Base-by-base conservation (phyloP, 257 asterid genomes). In the Linaria vulgaris region DNA sequence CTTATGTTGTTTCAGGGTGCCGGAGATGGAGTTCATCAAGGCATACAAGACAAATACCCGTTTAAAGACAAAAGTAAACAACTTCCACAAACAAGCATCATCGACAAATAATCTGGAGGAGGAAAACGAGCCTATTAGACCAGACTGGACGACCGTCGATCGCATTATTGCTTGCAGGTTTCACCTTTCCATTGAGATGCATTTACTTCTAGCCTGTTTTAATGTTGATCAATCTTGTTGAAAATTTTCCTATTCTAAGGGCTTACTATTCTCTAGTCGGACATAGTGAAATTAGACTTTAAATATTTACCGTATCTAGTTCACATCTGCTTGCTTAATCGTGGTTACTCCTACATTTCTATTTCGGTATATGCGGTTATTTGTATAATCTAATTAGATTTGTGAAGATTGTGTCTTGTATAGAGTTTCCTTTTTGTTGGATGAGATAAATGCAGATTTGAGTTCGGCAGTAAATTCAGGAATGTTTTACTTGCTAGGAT, bases 141-240 rank as follows among this genome's bases (percentile, higher is more conserved):
- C 95, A 1, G 99, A 94, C 20, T 94, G 99, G 99, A 94, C 95
- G 5, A 82, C 95, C 12, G 95, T 90, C 61, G 99, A 94, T 69
- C 90, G 99, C 49, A 70, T 94, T 76, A 82, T 94, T 69, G 78
- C 94, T 63, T 73, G 86, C 97, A 94, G 97, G 99, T 94, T 55
- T 34, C 34, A 13, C 56, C 14, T 38, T 23, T 63, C 20, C 24
- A 59, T 46, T 63, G 51, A 61, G 66, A 57, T 30, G 41, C 56
- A 14, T 47, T 56, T 47, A n/a, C 24, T 51, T 30, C 43, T 69
- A 60, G 56, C 14, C 41, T 59, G 25, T 61, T 37, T 60, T 23
- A 25, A 34, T 50, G 54, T 63, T 41, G 61, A 49, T 30, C 49
- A 60, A 48, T 67, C 25, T 41, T 44, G 17, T 44, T 43, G 51